A percentile compares a stretch with the other conserved stretches of the same genome.
These are phyloP conservation scores for Jatropha curcas DNA, from an alignment of 345 rosid genomes.

Conservation along the genomic window DNA sequence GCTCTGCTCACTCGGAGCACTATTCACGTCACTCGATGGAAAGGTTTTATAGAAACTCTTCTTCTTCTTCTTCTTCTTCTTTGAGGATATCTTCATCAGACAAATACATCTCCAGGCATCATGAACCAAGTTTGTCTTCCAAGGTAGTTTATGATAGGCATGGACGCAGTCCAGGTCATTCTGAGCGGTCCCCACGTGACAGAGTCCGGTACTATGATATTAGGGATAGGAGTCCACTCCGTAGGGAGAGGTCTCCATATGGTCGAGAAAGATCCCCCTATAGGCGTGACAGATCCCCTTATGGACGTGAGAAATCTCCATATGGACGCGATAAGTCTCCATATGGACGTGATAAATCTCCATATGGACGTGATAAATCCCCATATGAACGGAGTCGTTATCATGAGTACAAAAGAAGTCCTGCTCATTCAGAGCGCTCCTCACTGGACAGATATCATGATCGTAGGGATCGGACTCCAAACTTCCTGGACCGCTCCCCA, in stretches of 20 bases:
- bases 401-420: slow-evolving; percentile 80
- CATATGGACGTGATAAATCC: slow-evolving; percentile 73
- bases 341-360: slow-evolving; percentile 61
- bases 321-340: slow-evolving; percentile 48
- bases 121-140: slow-evolving; percentile 63
- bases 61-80: slow-evolving; percentile 37
- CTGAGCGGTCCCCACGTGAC: slow-evolving; percentile 76
- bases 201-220: slow-evolving; percentile 61
- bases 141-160: slow-evolving; percentile 73
- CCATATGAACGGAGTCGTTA: slow-evolving; percentile 69
- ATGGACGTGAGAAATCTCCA: slow-evolving; percentile 35
- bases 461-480: slow-evolving; percentile 67
- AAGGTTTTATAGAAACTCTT: slow-evolving; percentile 59
- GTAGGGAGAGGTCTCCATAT: slow-evolving; percentile 50
- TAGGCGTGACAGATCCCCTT: slow-evolving; percentile 24
- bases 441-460: slow-evolving; percentile 57
- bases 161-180: slow-evolving; percentile 69
- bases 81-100: slow-evolving; percentile 58
- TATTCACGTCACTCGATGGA: slow-evolving; percentile 66
- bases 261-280: slow-evolving; percentile 25
- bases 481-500: slow-evolving; percentile 57
- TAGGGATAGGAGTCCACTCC: slow-evolving; percentile 67
- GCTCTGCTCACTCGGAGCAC: slow-evolving; percentile 59
- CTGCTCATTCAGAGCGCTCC: slow-evolving; percentile 63
- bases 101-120: slow-evolving; percentile 72